Evolutionary conservation across 2,329 filamentous ascomycete genomes (phyloP).

Genomic region (Fusarium xylarioides): DNA sequence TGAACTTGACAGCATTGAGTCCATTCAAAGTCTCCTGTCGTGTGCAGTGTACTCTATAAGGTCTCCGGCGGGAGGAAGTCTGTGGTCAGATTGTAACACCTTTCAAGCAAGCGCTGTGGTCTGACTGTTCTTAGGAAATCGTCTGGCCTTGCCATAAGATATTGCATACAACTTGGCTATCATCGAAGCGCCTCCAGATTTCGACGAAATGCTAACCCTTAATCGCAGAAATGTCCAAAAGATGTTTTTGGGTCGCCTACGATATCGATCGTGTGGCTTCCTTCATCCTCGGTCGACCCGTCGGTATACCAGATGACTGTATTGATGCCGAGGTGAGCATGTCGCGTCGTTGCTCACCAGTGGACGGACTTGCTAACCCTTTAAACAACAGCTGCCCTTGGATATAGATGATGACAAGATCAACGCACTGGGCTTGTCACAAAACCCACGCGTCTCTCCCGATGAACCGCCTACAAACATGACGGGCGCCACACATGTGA

Average conservation of each 20-base stretch:
- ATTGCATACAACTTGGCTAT: slow-evolving; percentile 25
- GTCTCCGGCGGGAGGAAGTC: slow-evolving; percentile 24
- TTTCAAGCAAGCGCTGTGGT: neutral
- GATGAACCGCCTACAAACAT: slow-evolving; percentile 40
- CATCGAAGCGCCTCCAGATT: slow-evolving; percentile 26
- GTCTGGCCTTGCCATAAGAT: slow-evolving; percentile 24
- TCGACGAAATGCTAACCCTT: slow-evolving; percentile 29
- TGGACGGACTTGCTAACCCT: neutral
- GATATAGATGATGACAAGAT: slow-evolving; percentile 31
- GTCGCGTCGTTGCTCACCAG: fast-evolving
- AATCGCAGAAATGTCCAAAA: slow-evolving; percentile 27
- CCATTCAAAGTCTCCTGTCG: slow-evolving; percentile 22
- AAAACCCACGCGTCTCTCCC: slow-evolving; percentile 14
- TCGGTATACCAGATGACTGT: slow-evolving; percentile 26
- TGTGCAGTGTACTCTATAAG: slow-evolving; percentile 27
- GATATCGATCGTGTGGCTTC: slow-evolving; percentile 29
- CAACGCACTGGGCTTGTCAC: slow-evolving; percentile 11
- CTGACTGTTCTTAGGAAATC: slow-evolving; percentile 5
- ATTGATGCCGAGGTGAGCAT: slow-evolving; percentile 24
- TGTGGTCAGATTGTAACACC: slow-evolving; percentile 1
- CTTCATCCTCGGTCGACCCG: slow-evolving; percentile 24
- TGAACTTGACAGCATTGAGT: slow-evolving; percentile 24
- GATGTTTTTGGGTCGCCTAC: slow-evolving; percentile 31
- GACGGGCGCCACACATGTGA: slow-evolving; percentile 44
- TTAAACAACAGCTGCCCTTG: slow-evolving; percentile 5